A percentile compares a stretch with the other conserved stretches of the same genome.
Evolutionary conservation across 2,329 filamentous ascomycete genomes (phyloP).

Genomic region (Colletotrichum higginsianum): DNA sequence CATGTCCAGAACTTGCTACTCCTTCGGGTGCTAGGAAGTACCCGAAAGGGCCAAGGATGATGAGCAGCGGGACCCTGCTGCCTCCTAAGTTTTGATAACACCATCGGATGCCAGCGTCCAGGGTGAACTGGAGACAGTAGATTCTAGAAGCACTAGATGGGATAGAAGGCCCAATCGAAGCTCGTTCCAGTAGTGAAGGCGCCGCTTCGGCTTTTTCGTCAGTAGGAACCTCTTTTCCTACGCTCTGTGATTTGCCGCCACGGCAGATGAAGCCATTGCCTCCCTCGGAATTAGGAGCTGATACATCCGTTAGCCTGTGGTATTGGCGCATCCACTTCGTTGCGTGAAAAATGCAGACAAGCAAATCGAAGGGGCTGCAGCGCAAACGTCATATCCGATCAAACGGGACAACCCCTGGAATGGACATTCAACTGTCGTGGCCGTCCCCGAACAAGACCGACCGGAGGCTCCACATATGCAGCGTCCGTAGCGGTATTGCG

Average conservation of each 20-base stretch:
- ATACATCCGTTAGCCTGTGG: background rate
- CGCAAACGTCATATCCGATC: conserved; percentile 8
- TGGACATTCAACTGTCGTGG: background rate
- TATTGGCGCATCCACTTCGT: conserved; percentile 14
- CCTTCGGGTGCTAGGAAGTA: conserved; percentile 15
- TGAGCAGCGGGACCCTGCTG: conserved; percentile 4
- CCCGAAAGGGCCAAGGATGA: conserved; percentile 5
- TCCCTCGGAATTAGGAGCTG: background rate
- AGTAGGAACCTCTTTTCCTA: background rate
- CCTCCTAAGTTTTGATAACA: conserved; percentile 8
- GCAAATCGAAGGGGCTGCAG: conserved; percentile 13
- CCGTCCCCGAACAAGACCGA: background rate
- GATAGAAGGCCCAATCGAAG: background rate
- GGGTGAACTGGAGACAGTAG: background rate
- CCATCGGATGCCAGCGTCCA: background rate
- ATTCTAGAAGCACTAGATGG: conserved; percentile 14
- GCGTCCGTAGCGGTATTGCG: conserved; percentile 22
- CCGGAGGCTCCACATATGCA: conserved; percentile 22
- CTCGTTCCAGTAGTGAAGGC: no score
- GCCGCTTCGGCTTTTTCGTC: background rate
- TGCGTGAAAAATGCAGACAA: background rate
- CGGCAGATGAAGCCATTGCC: background rate
- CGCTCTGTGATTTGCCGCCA: background rate
- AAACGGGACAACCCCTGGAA: conserved; percentile 11
- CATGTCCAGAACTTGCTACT: background rate